Evolutionary conservation across 2,329 filamentous ascomycete species (phyloP), one percentile per base, ranked within the genome.

Genomic region (Thelonectria discophora): DNA sequence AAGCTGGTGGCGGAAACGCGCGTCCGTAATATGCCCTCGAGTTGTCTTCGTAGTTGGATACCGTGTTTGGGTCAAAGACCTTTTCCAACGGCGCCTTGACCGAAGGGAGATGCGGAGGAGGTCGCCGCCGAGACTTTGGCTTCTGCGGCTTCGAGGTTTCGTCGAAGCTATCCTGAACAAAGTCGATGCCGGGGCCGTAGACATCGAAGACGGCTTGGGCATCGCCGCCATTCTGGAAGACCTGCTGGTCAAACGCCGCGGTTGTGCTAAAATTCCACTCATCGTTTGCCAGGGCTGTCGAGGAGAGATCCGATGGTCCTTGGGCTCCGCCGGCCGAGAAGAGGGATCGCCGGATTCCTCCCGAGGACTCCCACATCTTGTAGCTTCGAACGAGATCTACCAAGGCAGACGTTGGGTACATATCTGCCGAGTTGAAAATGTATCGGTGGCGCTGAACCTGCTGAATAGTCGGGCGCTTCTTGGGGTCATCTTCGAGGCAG

Each of bases 281-380:
- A 64, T 89, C 86, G 58, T 82, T 82, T 15, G 81, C 80, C 62
- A 84, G 69, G 1, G 78, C 78, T 2, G 79, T 79, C 3, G 81
- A 78, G 1, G 76, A 74, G 17, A 82, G 69, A 24, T 83, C 80
- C 1, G 77, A 76, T 12, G 82, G 80, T 1, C 79, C 83, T 64
- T 87, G 85, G 2, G 86, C 87, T 60, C 87, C 88, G 20, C 84
- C 84, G 3, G 81, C 76, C 6, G 82, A 82, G 65, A 90, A 90
- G 1, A 90, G 78, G 15, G 88, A 90, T 64, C 85, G 86, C 47
- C 91, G 85, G 66, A 86, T 87, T 27, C 91, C 91, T 21, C 91
- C 91, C 67, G 87, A 84, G 8, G 88, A 84, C 74, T 94, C 91
- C 91, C 91, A 94, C 18, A 88, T 73, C 72, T 88, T 89, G 77